Base-by-base conservation (phyloP, 192 early-diverging fungal species). In the Phycomyces blakesleeanus region DNA sequence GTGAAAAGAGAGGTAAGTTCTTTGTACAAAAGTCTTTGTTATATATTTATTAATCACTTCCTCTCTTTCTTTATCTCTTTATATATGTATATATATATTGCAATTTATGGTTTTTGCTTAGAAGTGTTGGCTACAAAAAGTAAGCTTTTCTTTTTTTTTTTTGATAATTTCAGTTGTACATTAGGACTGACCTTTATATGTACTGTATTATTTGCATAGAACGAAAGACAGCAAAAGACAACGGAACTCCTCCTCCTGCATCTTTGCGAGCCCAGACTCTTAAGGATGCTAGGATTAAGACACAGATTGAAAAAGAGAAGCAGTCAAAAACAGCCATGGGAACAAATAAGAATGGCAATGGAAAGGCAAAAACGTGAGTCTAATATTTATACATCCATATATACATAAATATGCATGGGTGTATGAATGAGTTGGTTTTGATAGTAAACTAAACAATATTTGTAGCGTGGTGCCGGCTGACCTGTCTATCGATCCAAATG, bases 401-500 rank as follows among this genome's bases (percentile, higher is more conserved):
- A n/a, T n/a, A n/a, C n/a, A n/a, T n/a, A n/a, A n/a, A n/a, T n/a
- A n/a, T n/a, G n/a, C n/a, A n/a, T n/a, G n/a, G n/a, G n/a, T n/a
- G n/a, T n/a, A n/a, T n/a, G n/a, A n/a, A n/a, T n/a, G n/a, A n/a
- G n/a, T n/a, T n/a, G n/a, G n/a, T n/a, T n/a, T n/a, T n/a, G n/a
- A n/a, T n/a, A n/a, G n/a, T n/a, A n/a, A n/a, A n/a, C n/a, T n/a
- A n/a, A 21, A 41, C 40, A 57, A 44, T 1, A 27, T 34, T n/a
- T 55, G 24, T 59, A 66, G 52, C 27, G 37, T 56, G 18, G 54
- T 57, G 12, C 34, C 60, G 12, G 61, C 81, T 26, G 89, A 89
- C 38, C 74, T 92, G 73, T 83, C 92, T 0, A 93, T 97, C 59
- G 95, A 98, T 78, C 95, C 97, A 0, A 94, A 96, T 67, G 97